Evolutionary conservation across 192 early-diverging fungal genomes (phyloP), one percentile per base, ranked within the genome.

Genomic region (Lobosporangium transversale): DNA sequence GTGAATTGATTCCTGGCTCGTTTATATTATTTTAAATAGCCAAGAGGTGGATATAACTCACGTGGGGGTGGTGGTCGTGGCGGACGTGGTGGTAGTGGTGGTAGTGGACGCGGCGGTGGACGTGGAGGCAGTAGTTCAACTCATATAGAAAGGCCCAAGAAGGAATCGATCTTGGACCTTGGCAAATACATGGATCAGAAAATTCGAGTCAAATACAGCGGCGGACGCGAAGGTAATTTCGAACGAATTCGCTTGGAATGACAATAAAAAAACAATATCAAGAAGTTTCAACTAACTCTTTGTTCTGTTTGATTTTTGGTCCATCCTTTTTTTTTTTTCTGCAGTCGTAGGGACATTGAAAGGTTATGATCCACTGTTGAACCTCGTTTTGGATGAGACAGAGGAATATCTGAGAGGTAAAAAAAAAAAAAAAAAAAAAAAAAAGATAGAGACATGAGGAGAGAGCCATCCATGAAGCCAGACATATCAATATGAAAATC

Each of bases 381-480:
- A 99, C 79, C 87, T 99, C 47, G 96, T 99, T 6, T 81, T 99
- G 52, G 96, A 99, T 76, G 90, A 98, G 30, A 93, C 94, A 0
- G 90, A 90, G 35, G 97, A 99, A 74, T 86, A 87, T 44, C 40
- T 94, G 14, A 84, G 86, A 83, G 89, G 92, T 91, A 86, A 80
- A 62, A 23, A 37, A 53, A 59, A 15, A 66, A 65, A 10, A 40
- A 40, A 40, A 40, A 40, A 40, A 40, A 40, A 40, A 40, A 40
- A 40, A 14, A 40, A 14, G 37, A 40, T 14, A 40, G 8, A 40
- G 7, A 10, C 37, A 10, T 40, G 7, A 40, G 37, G 37, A 40
- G 37, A n/a, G n/a, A n/a, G n/a, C n/a, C n/a, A n/a, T n/a, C n/a
- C n/a, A n/a, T n/a, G n/a, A n/a, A n/a, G n/a, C n/a, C n/a, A n/a